Base-by-base conservation (phyloP, 2,329 filamentous ascomycete species). In the Dothideomycetes sp. region DNA sequence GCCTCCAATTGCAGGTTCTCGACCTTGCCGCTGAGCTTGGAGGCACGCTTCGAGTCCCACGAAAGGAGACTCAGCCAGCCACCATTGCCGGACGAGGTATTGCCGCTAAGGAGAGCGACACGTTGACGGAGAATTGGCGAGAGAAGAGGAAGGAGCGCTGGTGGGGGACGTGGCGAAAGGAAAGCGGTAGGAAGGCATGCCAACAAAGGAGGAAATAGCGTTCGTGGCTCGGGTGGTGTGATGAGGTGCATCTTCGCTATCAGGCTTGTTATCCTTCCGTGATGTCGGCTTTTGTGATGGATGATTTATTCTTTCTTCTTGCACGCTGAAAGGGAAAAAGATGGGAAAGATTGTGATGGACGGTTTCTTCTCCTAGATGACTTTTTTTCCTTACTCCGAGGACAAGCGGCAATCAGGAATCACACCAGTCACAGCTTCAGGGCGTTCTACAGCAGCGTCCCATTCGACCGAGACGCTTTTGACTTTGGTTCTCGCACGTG, bases 1-100 rank as follows among this genome's bases (percentile, higher is more conserved):
- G 82, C 82, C 58, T 88, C 82, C 22, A 89, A 66, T 32, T 71
- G 64, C 39, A 82, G 74, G 42, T 72, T 70, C 50, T 72, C 70
- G 22, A 78, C 76, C 11, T 81, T 64, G 44, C 74, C 66, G n/a
- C 71, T 67, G 13, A 89, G 68, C 48, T 68, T 72, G 22, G 71
- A 65, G 3, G 71, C 75, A 30, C 73, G 64, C 47, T 70, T 60
- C 6, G 68, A 53, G 52, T 83, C 75, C 66, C 84, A 88, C 55
- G 76, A 81, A 17, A 89, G 69, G 22, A 88, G 68, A 1, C 76
- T 70, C 12, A 89, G 71, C 83, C 84, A 89, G 31, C 53, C 52
- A 43, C 62, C 54, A n/a, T 49, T 65, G 3, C 59, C 45, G 54
- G 67, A 71, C 53, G 67, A 71, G 34, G 70, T 62, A 32, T 49